phyloP scores from a whole-genome alignment of 495 filamentous ascomycete genomes.

The Hypoxylon rickii region DNA sequence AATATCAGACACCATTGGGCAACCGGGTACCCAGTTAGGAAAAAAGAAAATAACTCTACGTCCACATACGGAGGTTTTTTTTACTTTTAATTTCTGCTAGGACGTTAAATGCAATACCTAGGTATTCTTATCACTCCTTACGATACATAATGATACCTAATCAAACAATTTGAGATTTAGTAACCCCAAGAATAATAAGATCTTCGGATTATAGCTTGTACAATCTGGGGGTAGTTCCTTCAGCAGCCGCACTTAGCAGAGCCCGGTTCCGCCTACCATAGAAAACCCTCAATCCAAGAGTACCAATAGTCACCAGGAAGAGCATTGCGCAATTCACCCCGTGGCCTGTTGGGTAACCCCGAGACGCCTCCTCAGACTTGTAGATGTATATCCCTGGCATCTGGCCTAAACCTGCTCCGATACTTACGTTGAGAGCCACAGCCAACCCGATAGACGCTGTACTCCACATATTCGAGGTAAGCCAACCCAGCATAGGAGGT shows the following conservation, averaged over 20 bases:
- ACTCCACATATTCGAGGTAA: conserved; percentile 67
- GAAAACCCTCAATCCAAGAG: conserved; percentile 42
- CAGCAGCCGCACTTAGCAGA: conserved; percentile 33
- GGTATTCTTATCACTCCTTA: too few species aligned
- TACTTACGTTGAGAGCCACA: conserved; percentile 70
- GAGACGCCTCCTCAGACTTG: conserved; percentile 61
- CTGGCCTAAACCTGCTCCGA: conserved; percentile 67
- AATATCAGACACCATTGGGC: conserved; percentile 2
- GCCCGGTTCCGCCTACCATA: conserved; percentile 49
- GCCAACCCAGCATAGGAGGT: conserved; percentile 70
- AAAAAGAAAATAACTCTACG: too few species aligned
- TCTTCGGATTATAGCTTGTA: conserved; percentile 37
- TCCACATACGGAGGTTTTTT: too few species aligned
- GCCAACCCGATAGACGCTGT: conserved; percentile 68
- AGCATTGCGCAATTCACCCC: conserved; percentile 55
- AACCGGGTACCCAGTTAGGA: too few species aligned
- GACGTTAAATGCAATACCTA: too few species aligned
- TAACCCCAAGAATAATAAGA: too few species aligned
- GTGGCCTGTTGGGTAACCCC: conserved; percentile 70
- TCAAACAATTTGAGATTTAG: too few species aligned
- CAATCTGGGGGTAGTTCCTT: conserved; percentile 30
- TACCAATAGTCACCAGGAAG: conserved; percentile 47
- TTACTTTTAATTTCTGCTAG: too few species aligned
- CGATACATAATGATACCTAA: too few species aligned
- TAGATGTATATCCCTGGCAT: conserved; percentile 79